Evolutionary conservation across 225 moss, liverwort and hornwort species (phyloP), one percentile per base, ranked within the genome.

Genomic region (Bryoerythrophyllum caledonicum): DNA sequence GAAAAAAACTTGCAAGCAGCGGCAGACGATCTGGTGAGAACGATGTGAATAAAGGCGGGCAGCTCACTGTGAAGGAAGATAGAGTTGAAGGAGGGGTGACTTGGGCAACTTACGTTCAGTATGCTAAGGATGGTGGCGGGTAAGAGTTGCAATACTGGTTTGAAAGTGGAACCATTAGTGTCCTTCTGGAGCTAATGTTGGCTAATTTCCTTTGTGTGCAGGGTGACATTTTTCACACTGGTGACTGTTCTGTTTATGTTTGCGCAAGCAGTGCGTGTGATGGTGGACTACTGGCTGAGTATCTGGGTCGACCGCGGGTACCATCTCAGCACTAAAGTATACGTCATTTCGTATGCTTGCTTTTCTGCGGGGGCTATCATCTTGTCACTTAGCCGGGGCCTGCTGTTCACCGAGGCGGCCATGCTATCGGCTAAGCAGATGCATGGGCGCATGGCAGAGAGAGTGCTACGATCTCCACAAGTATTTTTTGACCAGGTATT

Each of bases 401-500:
- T 83, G 26, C 37, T 91, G 10, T 93, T 90, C 74, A 88, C 89
- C 0, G 72, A 87, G 78, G 84, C 76, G 70, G 71, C 86, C 40
- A 80, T 99, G 30, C 67, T 77, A 62, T 88, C 95, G 27, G 92
- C 99, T n/a, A 92, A 84, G 72, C 37, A 77, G 61, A 91, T 95
- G 92, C 99, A 99, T 79, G 81, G 88, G 6, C 75, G 52, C 25
- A 99, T 99, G 99, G 84, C 90, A 55, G 72, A 89, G 78, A 91
- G 84, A 58, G 91, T 99, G 41, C 83, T 99, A 4, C 90, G 95
- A 38, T 93, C 93, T 10, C 99, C 99, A 52, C 93, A 91, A 60
- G 34, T 87, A 26, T 99, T 99, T 70, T 99, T 99, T 53, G 95
- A 99, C 68, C 97, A 96, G 87, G 93, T 93, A 67, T 52, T 49